These are phyloP conservation scores for Boletus insuetus DNA, from an alignment of 768 basidiomycete genomes.

Conservation along the genomic window DNA sequence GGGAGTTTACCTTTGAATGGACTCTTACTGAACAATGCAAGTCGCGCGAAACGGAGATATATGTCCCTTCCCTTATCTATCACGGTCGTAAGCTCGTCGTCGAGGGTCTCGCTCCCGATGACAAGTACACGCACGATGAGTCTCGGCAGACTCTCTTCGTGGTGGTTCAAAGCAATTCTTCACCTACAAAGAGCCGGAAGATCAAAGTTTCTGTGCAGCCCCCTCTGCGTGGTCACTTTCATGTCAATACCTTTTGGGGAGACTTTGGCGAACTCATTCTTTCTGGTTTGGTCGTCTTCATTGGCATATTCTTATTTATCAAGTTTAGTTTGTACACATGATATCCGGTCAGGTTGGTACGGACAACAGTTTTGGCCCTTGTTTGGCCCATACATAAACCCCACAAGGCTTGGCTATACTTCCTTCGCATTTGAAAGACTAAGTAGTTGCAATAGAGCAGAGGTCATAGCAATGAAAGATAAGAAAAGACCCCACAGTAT, in stretches of 20 bases:
- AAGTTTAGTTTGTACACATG: slow-evolving; percentile 27
- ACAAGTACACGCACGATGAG: slow-evolving; percentile 59
- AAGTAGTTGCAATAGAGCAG: not conserved
- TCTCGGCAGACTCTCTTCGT: slow-evolving; percentile 74
- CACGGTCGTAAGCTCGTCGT: slow-evolving; percentile 58
- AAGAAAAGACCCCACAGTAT: not conserved
- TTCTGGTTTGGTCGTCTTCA: slow-evolving; percentile 31
- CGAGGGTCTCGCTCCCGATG: slow-evolving; percentile 48
- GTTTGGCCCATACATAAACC: not conserved
- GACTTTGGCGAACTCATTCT: slow-evolving; percentile 44
- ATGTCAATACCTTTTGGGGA: slow-evolving; percentile 63
- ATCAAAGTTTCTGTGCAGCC: slow-evolving; percentile 58
- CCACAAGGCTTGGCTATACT: not conserved
- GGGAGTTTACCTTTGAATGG: slow-evolving; percentile 68
- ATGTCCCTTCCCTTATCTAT: slow-evolving; percentile 63
- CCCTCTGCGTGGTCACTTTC: slow-evolving; percentile 47
- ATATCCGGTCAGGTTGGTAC: slow-evolving; percentile 6
- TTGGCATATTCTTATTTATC: slow-evolving; percentile 31
- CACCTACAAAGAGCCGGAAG: slow-evolving; percentile 45
- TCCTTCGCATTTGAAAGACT: not conserved
- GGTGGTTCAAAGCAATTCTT: slow-evolving; percentile 46
- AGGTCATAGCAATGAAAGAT: not conserved
- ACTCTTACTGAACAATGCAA: slow-evolving; percentile 18
- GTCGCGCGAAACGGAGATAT: slow-evolving; percentile 80
- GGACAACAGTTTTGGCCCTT: no score